A percentile compares a stretch with the other conserved stretches of the same genome.
These are phyloP conservation scores for Gaultheria prostrata DNA, from an alignment of 148 eudicot species.

Conservation along the genomic window DNA sequence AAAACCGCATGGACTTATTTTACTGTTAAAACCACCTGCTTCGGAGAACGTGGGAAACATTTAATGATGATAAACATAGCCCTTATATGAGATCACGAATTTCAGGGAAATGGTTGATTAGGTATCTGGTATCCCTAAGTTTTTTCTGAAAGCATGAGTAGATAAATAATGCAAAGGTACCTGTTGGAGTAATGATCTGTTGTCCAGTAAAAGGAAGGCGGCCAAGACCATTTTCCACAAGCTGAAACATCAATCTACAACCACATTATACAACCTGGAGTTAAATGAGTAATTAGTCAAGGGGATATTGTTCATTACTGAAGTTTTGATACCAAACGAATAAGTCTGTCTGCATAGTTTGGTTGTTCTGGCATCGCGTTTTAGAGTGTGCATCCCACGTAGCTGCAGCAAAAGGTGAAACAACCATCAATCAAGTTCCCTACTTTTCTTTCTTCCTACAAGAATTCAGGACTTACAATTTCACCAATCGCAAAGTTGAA, in stretches of 20 bases:
- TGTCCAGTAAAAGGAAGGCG: slow-evolving; percentile 93
- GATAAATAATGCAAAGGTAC: slow-evolving; percentile 30
- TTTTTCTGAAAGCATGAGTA: neutral
- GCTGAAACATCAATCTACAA: slow-evolving; percentile 46
- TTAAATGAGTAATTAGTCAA: neutral
- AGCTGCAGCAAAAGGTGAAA: slow-evolving; percentile 39
- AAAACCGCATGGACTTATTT: too few species aligned
- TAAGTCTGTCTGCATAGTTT: slow-evolving; percentile 87
- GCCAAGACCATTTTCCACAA: slow-evolving; percentile 95
- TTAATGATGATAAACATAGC: too few species aligned
- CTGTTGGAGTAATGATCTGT: slow-evolving; percentile 92
- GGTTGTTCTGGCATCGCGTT: slow-evolving; percentile 75
- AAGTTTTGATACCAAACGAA: slow-evolving; percentile 54
- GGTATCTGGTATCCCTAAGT: neutral
- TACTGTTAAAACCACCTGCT: too few species aligned
- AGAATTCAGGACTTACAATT: neutral
- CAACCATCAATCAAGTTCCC: neutral
- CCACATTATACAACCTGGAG: slow-evolving; percentile 3
- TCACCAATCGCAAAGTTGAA: neutral
- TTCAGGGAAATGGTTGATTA: neutral
- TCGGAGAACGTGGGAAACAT: too few species aligned
- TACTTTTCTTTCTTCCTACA: neutral
- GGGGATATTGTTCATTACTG: neutral
- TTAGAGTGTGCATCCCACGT: slow-evolving; percentile 90
- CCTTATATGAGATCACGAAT: neutral